Base-by-base conservation (phyloP, 352 stramenopile species). In the Phytophthora pluvialis region DNA sequence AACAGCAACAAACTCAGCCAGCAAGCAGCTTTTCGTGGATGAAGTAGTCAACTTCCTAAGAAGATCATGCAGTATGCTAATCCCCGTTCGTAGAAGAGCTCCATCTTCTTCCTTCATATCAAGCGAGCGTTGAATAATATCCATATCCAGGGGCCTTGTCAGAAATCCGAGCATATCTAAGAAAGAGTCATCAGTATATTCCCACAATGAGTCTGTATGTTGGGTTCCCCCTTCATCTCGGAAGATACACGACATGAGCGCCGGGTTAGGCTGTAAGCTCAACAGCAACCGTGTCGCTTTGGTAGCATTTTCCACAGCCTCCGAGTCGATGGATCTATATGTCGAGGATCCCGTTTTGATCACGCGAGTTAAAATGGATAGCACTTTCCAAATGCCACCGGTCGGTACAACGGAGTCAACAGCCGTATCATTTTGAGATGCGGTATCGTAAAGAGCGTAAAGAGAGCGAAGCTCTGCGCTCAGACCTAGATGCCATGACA, bases 11-110 rank as follows among this genome's bases (percentile, higher is more conserved):
- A 86, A 65, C 28, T 82, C 73, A 13, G 61, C 33, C 5, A 89
- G 35, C 42, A 89, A 59, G 39, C 64, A 78, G 35, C 64, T 72
- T 54, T 83, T 78, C 21, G 67, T 46, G 0, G 75, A 80, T 3
- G 69, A 80, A 33, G 76, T 81, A 1, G 75, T 86, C 3, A 89
- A 49, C 29, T 87, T 87, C 12, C 77, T 64, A 28, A 89, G 68
- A 6, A 85, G 57, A 32, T 89, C 80, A 47, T 89, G 80, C 7
- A 82, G 38, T 50, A 86, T 66, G 16, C 73, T 80, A 7, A 89
- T 45, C 1, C 75, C 77, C 5, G 70, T 72, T 32, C 66, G 61
- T 26, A 61, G 42, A 21, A 86, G 49, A 36, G 59, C 45, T 25
- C 5, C 26, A n/a, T 79, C 28, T 8, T 64, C 26, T n/a, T 51